Evolutionary conservation across 1,284 basidiomycete species (phyloP).

Genomic region (Cutaneotrichosporon spelunceum): DNA sequence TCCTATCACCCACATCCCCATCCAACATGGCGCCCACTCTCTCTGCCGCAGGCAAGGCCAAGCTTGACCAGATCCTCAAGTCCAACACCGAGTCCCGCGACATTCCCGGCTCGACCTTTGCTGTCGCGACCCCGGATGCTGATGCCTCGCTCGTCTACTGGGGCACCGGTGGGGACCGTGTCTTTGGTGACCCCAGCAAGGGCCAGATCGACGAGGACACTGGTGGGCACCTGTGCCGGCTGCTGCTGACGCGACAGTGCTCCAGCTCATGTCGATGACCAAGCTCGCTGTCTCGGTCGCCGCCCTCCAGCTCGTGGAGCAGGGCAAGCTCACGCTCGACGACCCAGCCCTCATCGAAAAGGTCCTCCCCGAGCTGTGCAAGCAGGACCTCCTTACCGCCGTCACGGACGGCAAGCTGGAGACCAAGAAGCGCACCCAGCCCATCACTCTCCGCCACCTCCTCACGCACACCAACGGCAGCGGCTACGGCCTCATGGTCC

Average conservation of each 20-base stretch:
- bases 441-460: conserved; percentile 40
- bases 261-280: conserved; percentile 41
- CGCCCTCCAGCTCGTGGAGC: conserved; percentile 19
- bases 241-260: conserved; percentile 19
- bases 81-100: conserved; percentile 20
- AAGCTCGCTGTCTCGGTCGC: conserved; percentile 32
- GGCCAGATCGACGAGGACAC: conserved; percentile 36
- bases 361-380: conserved; percentile 36
- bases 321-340: conserved; percentile 27
- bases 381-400: conserved; percentile 33
- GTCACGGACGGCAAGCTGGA: conserved; percentile 31
- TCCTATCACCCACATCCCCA: not conserved
- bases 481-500: conserved; percentile 17
- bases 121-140: conserved; percentile 27
- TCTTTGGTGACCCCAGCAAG: conserved; percentile 29
- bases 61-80: conserved; percentile 30
- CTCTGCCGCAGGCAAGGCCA: conserved; percentile 21
- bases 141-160: conserved; percentile 26
- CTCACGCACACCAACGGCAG: conserved; percentile 32
- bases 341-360: conserved; percentile 29
- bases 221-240: conserved; percentile 21
- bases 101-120: conserved; percentile 36
- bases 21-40: conserved; percentile 13
- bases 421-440: conserved; percentile 24
- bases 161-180: conserved; percentile 31